phyloP scores from a whole-genome alignment of 2,329 filamentous ascomycete species.

The Cytospora leucostoma region DNA sequence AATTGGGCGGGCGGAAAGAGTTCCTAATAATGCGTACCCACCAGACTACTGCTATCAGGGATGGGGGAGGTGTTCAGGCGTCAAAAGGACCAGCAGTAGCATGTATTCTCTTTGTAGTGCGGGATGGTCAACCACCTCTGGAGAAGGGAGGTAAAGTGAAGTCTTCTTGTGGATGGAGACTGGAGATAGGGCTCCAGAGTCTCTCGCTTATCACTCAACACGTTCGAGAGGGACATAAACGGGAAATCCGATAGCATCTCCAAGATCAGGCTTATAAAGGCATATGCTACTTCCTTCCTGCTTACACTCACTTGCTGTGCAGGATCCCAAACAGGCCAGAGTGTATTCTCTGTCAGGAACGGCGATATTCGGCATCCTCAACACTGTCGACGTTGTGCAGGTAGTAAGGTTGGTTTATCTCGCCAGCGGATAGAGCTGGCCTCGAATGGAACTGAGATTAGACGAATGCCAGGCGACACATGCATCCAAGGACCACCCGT shows the following conservation, averaged over 20 bases:
- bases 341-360: no score
- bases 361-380: not conserved
- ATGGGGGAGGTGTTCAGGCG: slow-evolving; percentile 25
- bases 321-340: not conserved
- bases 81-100: slow-evolving; percentile 20
- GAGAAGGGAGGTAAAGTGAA: slow-evolving; percentile 1
- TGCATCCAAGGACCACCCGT: not conserved
- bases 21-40: slow-evolving; percentile 10
- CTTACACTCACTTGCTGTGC: not conserved
- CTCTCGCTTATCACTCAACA: slow-evolving; percentile 25
- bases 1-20: not conserved
- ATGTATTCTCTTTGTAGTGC: slow-evolving; percentile 20
- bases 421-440: no score
- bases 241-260: not conserved
- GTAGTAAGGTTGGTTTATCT: not conserved
- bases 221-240: slow-evolving; percentile 5
- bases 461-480: not conserved
- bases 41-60: slow-evolving; percentile 5
- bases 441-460: not conserved
- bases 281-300: not conserved
- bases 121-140: slow-evolving; percentile 14
- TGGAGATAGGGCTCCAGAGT: slow-evolving; percentile 12
- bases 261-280: slow-evolving; percentile 11
- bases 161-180: slow-evolving; percentile 11
- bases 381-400: not conserved